Evolutionary conservation across 1,284 basidiomycete genomes (phyloP), one percentile per base, ranked within the genome.

Genomic region (Trametes hirsuta): DNA sequence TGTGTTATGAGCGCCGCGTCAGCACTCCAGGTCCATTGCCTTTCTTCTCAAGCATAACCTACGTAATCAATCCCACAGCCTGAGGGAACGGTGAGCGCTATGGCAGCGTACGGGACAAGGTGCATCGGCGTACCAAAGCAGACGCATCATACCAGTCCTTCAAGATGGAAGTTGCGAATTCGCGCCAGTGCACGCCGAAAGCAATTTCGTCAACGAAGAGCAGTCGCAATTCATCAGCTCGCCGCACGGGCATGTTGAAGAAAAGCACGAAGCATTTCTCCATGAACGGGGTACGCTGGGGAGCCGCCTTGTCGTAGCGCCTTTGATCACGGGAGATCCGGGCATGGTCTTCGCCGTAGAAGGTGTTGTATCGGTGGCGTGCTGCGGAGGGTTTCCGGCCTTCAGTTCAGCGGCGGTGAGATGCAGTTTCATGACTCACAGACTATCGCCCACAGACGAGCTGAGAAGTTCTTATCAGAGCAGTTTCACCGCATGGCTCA

Each of bases 301-400:
- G 11, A 1, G 50, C 39, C 1, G 53, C 41, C 25, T 53, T 34
- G 10, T 65, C 66, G 15, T 62, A 56, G 3, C 68, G 60, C 15
- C 51, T 63, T 44, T 72, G 69, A 8, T 62, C 62, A 3, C 70
- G 61, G 24, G 62, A 59, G 18, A 72, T 62, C 18, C 68, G 69
- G 1, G 72, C 72, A 44, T 66, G 58, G n/a, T 66, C 60, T 41
- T 72, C 68, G 11, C 72, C 72, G 42, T 67, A 68, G 61, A 65
- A 70, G 10, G 68, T 66, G 37, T 68, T 61, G 37, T 66, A 71
- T 21, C 67, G 57, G 56, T 67, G 61, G 21, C 55, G 63, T n/a
- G 63, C 71, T 70, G 22, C 35, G 35, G 14, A 11, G 6, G 10
- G 21, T 2, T 8, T 54, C 18, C 39, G 10, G 44, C 25, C 21